A percentile compares a stretch with the other conserved stretches of the same genome.
These are phyloP conservation scores for Camellia granthamiana DNA, from an alignment of 148 eudicot genomes.

Conservation along the genomic window DNA sequence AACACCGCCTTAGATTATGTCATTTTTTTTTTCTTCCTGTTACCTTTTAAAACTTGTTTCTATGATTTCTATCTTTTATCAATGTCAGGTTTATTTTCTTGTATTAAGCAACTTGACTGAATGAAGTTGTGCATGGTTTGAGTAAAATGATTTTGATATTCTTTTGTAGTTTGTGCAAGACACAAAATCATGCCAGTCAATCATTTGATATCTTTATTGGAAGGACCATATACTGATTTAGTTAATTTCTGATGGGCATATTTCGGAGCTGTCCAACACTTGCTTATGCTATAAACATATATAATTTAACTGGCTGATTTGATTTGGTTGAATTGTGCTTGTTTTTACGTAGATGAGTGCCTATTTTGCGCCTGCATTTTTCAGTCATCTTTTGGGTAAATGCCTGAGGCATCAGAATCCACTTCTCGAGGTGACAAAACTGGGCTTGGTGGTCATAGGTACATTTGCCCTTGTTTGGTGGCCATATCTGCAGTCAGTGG, in stretches of 20 bases:
- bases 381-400: conserved; percentile 83
- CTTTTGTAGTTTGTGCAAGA: not conserved
- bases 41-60: not conserved
- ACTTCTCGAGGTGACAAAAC: conserved; percentile 61
- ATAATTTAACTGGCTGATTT: not conserved
- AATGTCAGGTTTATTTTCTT: not conserved
- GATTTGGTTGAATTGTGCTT: conserved; percentile 2
- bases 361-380: conserved; percentile 94
- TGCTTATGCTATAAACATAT: not conserved
- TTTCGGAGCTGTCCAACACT: not conserved
- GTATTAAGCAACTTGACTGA: not conserved
- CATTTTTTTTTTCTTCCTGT: not conserved
- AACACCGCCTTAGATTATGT: too few species aligned
- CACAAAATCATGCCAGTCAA: not conserved
- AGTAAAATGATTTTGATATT: not conserved
- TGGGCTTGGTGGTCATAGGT: conserved; percentile 72
- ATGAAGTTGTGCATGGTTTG: not conserved
- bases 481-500: conserved; percentile 78
- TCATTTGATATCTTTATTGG: not conserved
- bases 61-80: not conserved
- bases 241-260: not conserved
- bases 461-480: conserved; percentile 81
- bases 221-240: not conserved
- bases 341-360: conserved; percentile 82
- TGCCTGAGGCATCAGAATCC: conserved; percentile 73